These are phyloP conservation scores for Falciphora oryzae DNA, from an alignment of 2,329 filamentous ascomycete genomes.

Conservation along the genomic window DNA sequence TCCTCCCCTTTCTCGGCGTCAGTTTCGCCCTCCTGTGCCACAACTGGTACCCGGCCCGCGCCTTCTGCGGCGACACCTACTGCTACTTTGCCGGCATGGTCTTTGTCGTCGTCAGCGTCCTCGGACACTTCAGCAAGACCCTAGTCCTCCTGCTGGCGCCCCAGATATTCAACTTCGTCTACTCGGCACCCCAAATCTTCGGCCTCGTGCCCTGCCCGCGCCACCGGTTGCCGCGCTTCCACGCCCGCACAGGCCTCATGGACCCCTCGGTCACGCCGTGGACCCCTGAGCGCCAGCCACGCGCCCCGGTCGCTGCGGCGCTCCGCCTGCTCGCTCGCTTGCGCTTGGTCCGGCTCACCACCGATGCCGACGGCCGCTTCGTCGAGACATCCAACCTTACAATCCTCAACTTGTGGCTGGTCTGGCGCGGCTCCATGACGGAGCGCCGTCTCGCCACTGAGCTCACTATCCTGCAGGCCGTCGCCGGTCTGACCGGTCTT, in stretches of 20 bases:
- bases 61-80: constrained; percentile 98
- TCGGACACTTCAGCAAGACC: constrained; percentile 98
- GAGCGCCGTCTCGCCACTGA: constrained; percentile 80
- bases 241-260: constrained; percentile 74
- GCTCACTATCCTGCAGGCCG: constrained; percentile 71
- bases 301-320: constrained; percentile 51
- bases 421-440: constrained; percentile 86
- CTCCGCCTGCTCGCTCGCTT: constrained; percentile 66
- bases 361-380: constrained; percentile 63
- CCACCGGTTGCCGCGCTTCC: constrained; percentile 86
- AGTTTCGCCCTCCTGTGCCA: constrained; percentile 80
- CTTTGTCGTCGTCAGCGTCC: constrained; percentile 92
- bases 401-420: constrained; percentile 90
- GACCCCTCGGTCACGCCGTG: constrained; percentile 82
- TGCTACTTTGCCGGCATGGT: constrained; percentile 99
- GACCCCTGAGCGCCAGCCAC: constrained; percentile 61
- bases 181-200: constrained; percentile 89
- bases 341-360: constrained; percentile 61
- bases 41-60: constrained; percentile 93
- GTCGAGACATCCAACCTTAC: constrained; percentile 85
- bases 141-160: constrained; percentile 84
- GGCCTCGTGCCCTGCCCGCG: constrained; percentile 85
- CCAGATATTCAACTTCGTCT: constrained; percentile 94
- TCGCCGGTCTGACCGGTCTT: constrained; percentile 73
- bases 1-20: constrained; percentile 90